These are phyloP conservation scores for Moringa oleifera DNA, from an alignment of 345 rosid genomes.

Conservation along the genomic window DNA sequence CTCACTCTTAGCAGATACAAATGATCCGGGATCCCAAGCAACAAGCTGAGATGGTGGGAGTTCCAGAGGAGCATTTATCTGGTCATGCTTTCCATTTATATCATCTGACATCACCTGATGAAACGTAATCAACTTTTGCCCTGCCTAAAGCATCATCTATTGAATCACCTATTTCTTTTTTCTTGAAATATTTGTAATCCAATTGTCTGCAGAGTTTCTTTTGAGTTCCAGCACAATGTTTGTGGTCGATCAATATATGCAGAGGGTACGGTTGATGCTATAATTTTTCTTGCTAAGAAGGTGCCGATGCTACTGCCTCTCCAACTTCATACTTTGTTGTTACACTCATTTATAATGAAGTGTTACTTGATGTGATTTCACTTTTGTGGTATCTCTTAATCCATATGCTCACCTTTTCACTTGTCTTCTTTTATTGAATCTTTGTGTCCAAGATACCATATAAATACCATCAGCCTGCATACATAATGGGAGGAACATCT, in stretches of 20 bases:
- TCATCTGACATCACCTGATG: slow-evolving; percentile 83
- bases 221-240: slow-evolving; percentile 97
- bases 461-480: not conserved
- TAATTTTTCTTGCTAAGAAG: slow-evolving; percentile 85
- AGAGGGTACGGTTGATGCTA: slow-evolving; percentile 89
- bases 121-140: slow-evolving; percentile 76
- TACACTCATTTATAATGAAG: not conserved
- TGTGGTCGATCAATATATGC: slow-evolving; percentile 94
- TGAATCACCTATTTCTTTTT: not conserved
- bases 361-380: not conserved
- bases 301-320: slow-evolving; percentile 26
- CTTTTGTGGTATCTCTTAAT: not conserved
- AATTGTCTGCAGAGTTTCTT: slow-evolving; percentile 58
- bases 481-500: not conserved
- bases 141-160: not conserved
- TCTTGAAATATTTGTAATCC: not conserved
- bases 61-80: slow-evolving; percentile 73
- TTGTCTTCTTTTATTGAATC: no score
- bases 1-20: slow-evolving; percentile 43
- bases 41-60: slow-evolving; percentile 87
- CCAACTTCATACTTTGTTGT: not conserved
- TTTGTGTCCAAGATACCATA: no score
- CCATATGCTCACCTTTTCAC: not conserved
- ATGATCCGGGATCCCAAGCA: slow-evolving; percentile 77
- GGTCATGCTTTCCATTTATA: slow-evolving; percentile 96